A percentile compares a stretch with the other conserved stretches of the same genome.
phyloP scores from a whole-genome alignment of 805 yeast genomes.

The Kodamaea nitidulidarum region DNA sequence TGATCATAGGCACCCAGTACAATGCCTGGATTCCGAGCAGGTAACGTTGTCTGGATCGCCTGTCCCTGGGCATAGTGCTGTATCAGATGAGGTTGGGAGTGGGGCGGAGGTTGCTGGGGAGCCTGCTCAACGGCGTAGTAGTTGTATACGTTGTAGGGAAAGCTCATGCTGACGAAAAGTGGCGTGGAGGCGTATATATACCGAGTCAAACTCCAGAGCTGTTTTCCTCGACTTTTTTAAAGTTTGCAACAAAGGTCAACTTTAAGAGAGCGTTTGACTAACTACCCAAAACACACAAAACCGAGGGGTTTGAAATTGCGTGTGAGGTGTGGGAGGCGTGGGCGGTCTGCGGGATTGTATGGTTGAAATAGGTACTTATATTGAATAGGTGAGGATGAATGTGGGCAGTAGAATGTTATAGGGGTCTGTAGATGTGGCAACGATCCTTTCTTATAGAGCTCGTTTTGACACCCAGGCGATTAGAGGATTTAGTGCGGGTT shows the following conservation, averaged over 20 bases:
- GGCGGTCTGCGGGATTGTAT: no score
- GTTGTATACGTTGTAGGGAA: conserved; percentile 6
- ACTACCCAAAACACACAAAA: not conserved
- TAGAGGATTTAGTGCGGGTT: conserved; percentile 1
- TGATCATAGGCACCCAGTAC: not conserved
- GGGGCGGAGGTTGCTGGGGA: conserved; percentile 3
- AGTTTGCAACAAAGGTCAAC: conserved; percentile 1
- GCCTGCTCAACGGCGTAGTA: conserved; percentile 8
- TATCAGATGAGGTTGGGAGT: conserved; percentile 2
- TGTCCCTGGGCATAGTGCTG: no score
- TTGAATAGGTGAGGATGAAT: no score
- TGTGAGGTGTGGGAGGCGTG: not conserved
- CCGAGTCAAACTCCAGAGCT: not conserved
- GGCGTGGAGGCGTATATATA: not conserved
- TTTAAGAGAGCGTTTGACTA: conserved; percentile 4
- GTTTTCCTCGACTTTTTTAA: conserved; percentile 3
- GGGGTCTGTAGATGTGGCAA: no score
- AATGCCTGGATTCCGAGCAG: not conserved
- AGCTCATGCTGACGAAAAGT: conserved; percentile 3
- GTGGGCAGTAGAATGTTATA: no score
- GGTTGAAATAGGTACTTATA: no score
- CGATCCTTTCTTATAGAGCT: not conserved
- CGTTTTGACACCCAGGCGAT: not conserved
- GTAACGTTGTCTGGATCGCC: not conserved
- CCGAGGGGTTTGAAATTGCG: not conserved